These are phyloP conservation scores for Morella rubra DNA, from an alignment of 306 rosid species.

Conservation along the genomic window DNA sequence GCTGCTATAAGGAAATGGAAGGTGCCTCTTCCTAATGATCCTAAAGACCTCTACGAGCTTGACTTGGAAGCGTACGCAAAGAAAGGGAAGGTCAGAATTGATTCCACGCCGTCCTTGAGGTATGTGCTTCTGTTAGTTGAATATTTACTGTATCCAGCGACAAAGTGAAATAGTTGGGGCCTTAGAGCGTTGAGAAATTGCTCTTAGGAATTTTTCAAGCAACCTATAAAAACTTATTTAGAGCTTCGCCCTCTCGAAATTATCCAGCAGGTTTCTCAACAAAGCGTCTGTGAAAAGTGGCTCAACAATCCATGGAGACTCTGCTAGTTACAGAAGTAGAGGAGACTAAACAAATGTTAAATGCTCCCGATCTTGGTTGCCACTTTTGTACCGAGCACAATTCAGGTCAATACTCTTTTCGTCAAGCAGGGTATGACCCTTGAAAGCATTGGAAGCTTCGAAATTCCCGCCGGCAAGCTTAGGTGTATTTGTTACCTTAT, in stretches of 20 bases:
- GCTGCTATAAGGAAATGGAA: slow-evolving; percentile 62
- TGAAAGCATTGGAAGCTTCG: slow-evolving; percentile 59
- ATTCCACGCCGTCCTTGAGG: slow-evolving; percentile 75
- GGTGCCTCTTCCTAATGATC: slow-evolving; percentile 56
- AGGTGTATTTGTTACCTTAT: slow-evolving; percentile 59
- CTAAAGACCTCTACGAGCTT: slow-evolving; percentile 61
- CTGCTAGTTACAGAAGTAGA: slow-evolving; percentile 84
- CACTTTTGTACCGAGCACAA: slow-evolving; percentile 75
- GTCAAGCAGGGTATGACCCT: slow-evolving; percentile 92
- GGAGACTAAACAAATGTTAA: slow-evolving; percentile 69
- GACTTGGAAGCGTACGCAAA: slow-evolving; percentile 41
- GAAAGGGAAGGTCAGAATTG: slow-evolving; percentile 53
- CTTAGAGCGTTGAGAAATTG: too few relatives aligned
- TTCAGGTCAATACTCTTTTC: slow-evolving; percentile 73
- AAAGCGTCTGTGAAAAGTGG: slow-evolving; percentile 44
- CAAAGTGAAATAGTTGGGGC: too few relatives aligned
- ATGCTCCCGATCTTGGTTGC: slow-evolving; percentile 67
- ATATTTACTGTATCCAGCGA: too few relatives aligned
- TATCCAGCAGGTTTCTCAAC: slow-evolving; percentile 44
- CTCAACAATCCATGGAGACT: slow-evolving; percentile 41
- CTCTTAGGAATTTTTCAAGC: too few relatives aligned
- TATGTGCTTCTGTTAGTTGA: too few relatives aligned
- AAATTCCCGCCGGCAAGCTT: slow-evolving; percentile 87
- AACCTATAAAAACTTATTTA: too few relatives aligned
- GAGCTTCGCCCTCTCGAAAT: too few relatives aligned